Evolutionary conservation across 352 stramenopile species (phyloP), one percentile per base, ranked within the genome.

Genomic region (Plasmopara viticola): DNA sequence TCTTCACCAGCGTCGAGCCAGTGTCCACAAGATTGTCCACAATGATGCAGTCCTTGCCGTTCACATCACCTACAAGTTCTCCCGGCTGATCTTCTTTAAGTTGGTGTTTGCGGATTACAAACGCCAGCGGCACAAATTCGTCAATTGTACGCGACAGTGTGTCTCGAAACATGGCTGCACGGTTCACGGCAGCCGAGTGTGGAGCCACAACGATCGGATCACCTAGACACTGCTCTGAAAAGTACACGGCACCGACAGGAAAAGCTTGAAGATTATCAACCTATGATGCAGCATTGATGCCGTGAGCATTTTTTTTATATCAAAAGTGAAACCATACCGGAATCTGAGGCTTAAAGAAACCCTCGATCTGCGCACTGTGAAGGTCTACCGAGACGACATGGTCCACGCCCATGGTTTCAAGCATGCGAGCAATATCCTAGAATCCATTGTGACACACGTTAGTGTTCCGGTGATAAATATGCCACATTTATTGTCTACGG

Each of bases 341-440:
- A 34, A 94, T 86, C 46, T 86, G 66, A 7, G 84, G 84, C 55
- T 90, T 90, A 64, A 94, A 94, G 47, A 94, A 94, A 15, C 84
- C 84, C 60, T 94, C 84, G 49, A 92, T 90, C 60, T 94, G 84
- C 34, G 81, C 77, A 40, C 81, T 94, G 69, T 94, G 84, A n/a
- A 94, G 68, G 40, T 94, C 81, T 18, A 94, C 80, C 0, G 84
- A 92, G 58, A 94, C 82, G 17, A 94, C 81, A 58, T 92, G 84
- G 51, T 94, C 82, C 51, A 94, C 82, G 25, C 84, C 84, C 82
- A 94, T 92, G n/a, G 87, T 85, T 58, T 94, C 81, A 6, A 94
- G 79, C 84, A 94, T 94, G 28, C 77, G 75, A 15, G 84, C 84
- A 41, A 94, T 79, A 34, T 94, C 81, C 78, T 89, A 53, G 1